These are phyloP conservation scores for Leccinum subfulvum DNA, from an alignment of 1,284 basidiomycete species.

Conservation along the genomic window DNA sequence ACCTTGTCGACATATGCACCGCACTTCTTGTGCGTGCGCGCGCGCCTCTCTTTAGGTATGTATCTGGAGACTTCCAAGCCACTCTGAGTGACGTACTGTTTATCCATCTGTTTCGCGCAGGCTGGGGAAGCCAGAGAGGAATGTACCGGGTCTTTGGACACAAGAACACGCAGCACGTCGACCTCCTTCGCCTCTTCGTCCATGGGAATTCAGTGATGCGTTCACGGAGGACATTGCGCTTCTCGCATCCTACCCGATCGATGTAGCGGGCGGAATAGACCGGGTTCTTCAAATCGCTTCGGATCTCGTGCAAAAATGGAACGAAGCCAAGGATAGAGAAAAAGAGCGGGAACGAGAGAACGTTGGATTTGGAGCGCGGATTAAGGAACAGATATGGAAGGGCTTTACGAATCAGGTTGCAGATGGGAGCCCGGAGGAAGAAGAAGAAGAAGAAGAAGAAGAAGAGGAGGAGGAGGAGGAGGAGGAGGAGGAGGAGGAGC, in stretches of 20 bases:
- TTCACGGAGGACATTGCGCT: conserved; percentile 66
- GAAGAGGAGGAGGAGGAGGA: conserved; percentile 21
- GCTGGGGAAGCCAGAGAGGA: conserved; percentile 48
- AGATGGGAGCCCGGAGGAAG: conserved; percentile 36
- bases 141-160: conserved; percentile 53
- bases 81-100: not conserved
- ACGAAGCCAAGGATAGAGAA: conserved; percentile 35
- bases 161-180: conserved; percentile 42
- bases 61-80: conserved; percentile 2
- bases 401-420: conserved; percentile 55
- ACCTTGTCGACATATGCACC: conserved; percentile 64
- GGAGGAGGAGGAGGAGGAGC: conserved; percentile 34
- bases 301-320: conserved; percentile 55
- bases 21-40: conserved; percentile 62
- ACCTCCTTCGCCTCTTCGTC: conserved; percentile 45
- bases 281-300: conserved; percentile 64
- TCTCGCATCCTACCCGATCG: conserved; percentile 62
- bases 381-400: conserved; percentile 66
- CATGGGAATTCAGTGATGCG: conserved; percentile 59
- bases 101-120: conserved; percentile 35
- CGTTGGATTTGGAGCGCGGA: conserved; percentile 50
- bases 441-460: conserved; percentile 22
- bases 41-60: conserved; percentile 54
- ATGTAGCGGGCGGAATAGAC: conserved; percentile 66
- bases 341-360: conserved; percentile 34